Conservation (phyloP, 2,329 filamentous ascomycete species). For the Albifimbria verrucaria region DNA sequence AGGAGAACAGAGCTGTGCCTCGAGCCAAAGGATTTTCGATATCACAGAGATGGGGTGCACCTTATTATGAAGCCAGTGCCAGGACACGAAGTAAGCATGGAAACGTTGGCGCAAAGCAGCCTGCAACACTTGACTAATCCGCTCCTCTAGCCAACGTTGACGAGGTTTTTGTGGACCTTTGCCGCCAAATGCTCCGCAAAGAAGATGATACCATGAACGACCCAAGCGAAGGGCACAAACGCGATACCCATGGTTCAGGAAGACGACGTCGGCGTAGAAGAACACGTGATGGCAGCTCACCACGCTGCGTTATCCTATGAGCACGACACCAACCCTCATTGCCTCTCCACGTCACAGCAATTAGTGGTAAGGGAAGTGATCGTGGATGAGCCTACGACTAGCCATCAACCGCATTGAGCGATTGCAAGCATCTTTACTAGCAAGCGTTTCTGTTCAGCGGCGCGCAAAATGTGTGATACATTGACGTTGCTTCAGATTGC, state of each 20-base stretch:
- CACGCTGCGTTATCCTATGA: conserved; percentile 43
- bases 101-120: background rate
- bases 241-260: conserved; percentile 27
- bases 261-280: conserved; percentile 26
- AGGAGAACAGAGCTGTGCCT: conserved; percentile 77
- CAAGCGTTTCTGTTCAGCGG: too few species aligned
- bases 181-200: conserved; percentile 75
- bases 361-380: too few species aligned
- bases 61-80: conserved; percentile 89
- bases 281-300: conserved; percentile 29
- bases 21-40: conserved; percentile 77
- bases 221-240: conserved; percentile 36
- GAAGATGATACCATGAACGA: conserved; percentile 48
- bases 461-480: too few species aligned
- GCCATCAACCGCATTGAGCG: too few species aligned
- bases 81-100: conserved; percentile 60
- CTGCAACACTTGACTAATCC: background rate
- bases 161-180: conserved; percentile 83
- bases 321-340: too few species aligned
- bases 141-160: conserved; percentile 68
- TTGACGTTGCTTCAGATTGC: too few species aligned
- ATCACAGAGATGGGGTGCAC: conserved; percentile 83
- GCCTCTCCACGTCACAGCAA: too few species aligned
- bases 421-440: too few species aligned
- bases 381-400: too few species aligned